Conservation (phyloP, 2,329 filamentous ascomycete species). For the Colletotrichum camelliae region DNA sequence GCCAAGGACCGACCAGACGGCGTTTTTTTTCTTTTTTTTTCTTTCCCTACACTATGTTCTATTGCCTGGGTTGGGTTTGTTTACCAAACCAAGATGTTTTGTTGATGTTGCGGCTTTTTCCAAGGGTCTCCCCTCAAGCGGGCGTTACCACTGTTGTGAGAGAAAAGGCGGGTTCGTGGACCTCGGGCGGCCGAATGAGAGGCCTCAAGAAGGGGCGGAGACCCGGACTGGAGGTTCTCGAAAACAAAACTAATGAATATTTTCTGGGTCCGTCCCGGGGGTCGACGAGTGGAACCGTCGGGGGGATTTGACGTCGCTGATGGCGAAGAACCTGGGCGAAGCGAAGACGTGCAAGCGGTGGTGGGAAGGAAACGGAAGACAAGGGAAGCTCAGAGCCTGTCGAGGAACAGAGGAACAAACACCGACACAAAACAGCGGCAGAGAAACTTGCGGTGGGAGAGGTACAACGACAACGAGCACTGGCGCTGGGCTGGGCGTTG, state of each 20-base stretch:
- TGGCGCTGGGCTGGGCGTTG: neutral
- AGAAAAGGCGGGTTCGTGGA: conserved; percentile 12
- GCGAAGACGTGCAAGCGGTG: conserved; percentile 6
- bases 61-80: conserved; percentile 11
- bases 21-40: neutral
- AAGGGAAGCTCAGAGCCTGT: neutral
- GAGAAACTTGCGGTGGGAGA: neutral
- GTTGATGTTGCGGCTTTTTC: conserved; percentile 19
- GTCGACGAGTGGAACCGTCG: conserved; percentile 15
- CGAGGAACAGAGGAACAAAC: neutral
- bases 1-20: neutral
- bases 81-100: conserved; percentile 7
- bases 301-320: conserved; percentile 13
- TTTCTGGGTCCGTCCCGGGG: conserved; percentile 12
- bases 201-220: neutral
- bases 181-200: conserved; percentile 17
- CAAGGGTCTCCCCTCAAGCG: neutral
- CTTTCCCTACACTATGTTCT: neutral
- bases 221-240: neutral
- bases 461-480: neutral
- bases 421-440: neutral
- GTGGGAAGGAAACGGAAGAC: neutral
- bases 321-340: conserved; percentile 13
- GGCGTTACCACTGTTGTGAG: conserved; percentile 7
- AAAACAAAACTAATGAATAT: conserved; percentile 11